Conservation (phyloP, 148 eudicot species). For the Vaccinium myrtillus region DNA sequence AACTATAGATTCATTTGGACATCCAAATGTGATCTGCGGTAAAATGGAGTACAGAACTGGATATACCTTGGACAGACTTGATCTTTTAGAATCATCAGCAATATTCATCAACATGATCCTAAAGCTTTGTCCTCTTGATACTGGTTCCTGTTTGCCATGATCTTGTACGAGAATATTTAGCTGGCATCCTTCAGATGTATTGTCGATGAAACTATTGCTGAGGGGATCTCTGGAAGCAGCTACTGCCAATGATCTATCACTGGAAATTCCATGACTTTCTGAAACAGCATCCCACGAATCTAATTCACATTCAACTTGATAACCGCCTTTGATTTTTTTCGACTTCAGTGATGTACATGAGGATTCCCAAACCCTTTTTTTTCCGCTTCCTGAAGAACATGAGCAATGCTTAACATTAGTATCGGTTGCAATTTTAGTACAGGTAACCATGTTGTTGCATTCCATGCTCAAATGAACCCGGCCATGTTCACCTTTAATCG, state of each 20-base stretch:
- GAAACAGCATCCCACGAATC: slow-evolving; percentile 26
- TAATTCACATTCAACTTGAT: slow-evolving; percentile 36
- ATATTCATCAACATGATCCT: slow-evolving; percentile 83
- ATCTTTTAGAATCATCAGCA: slow-evolving; percentile 71
- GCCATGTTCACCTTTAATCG: slow-evolving; percentile 23
- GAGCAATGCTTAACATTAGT: slow-evolving; percentile 31
- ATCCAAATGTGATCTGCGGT: not conserved
- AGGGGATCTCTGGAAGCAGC: slow-evolving; percentile 25
- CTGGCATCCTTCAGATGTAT: slow-evolving; percentile 21
- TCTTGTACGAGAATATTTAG: slow-evolving; percentile 18
- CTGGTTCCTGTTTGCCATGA: slow-evolving; percentile 17
- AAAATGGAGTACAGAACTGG: not conserved
- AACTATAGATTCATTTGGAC: not conserved
- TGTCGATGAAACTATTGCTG: slow-evolving; percentile 19
- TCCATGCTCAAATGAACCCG: slow-evolving; percentile 20
- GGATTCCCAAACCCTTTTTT: slow-evolving; percentile 68
- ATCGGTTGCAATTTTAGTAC: slow-evolving; percentile 21
- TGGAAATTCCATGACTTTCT: slow-evolving; percentile 26
- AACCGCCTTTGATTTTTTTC: slow-evolving; percentile 81
- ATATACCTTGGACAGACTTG: slow-evolving; percentile 64
- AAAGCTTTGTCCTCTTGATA: slow-evolving; percentile 25
- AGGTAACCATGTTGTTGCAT: slow-evolving; percentile 22
- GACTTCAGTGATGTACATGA: slow-evolving; percentile 70
- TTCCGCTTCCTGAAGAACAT: slow-evolving; percentile 40
- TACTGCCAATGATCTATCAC: slow-evolving; percentile 22